phyloP scores from a whole-genome alignment of 2,329 filamentous ascomycete genomes.

The Colletotrichum destructivum region DNA sequence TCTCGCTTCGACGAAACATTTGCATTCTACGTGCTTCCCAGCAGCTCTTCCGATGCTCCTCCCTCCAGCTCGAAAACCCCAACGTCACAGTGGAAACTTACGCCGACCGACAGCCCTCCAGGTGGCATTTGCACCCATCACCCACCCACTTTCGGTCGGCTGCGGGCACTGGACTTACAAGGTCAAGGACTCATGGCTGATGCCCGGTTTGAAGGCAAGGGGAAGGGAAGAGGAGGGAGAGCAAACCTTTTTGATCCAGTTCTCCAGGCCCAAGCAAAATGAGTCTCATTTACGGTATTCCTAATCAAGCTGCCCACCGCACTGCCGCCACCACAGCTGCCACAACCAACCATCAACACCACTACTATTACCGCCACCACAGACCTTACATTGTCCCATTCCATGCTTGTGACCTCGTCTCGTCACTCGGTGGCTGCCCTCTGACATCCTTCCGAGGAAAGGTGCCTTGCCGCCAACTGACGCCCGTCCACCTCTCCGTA shows the following conservation, averaged over 20 bases:
- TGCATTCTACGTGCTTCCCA: neutral
- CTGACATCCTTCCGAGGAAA: conserved; percentile 9
- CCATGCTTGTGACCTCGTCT: conserved; percentile 36
- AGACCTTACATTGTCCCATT: conserved; percentile 6
- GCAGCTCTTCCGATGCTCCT: neutral
- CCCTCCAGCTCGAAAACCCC: neutral
- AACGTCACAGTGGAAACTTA: neutral
- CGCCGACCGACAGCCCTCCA: neutral
- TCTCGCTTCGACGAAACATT: too few relatives aligned
- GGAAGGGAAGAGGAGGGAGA: neutral
- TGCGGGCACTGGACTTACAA: conserved; percentile 13
- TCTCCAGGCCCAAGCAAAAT: neutral
- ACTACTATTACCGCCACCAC: conserved; percentile 2
- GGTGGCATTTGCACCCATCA: conserved; percentile 5
- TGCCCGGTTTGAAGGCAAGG: conserved; percentile 2
- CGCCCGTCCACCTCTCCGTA: conserved; percentile 16
- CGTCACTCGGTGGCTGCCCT: conserved; percentile 17
- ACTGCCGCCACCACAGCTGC: neutral
- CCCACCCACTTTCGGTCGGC: conserved; percentile 3
- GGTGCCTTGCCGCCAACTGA: conserved; percentile 29
- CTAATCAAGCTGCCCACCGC: too few relatives aligned
- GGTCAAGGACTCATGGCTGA: neutral
- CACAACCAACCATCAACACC: conserved; percentile 7
- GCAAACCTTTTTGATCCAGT: neutral
- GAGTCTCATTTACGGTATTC: neutral